Conservation (phyloP, 164 flowering plant genomes). For the Saururus chinensis region DNA sequence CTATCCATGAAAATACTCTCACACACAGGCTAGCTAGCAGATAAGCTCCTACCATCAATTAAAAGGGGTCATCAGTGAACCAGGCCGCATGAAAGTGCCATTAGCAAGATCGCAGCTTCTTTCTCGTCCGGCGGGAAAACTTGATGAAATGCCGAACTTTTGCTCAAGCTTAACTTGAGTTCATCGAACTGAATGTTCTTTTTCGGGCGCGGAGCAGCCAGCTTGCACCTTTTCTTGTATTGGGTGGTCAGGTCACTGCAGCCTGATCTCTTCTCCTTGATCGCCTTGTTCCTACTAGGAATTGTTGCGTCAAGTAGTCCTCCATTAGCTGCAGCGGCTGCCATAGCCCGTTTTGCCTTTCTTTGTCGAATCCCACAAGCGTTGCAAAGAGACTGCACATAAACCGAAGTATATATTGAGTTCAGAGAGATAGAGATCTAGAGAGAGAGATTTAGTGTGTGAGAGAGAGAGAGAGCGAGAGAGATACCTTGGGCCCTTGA, state of each 20-base stretch:
- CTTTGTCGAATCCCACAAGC: conserved; percentile 88
- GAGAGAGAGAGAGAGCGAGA: conserved; percentile 1
- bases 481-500: conserved; percentile 73
- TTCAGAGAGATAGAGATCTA: neutral
- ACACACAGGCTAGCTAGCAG: neutral
- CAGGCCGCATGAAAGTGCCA: conserved; percentile 83
- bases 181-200: conserved; percentile 55
- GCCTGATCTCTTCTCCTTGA: conserved; percentile 24
- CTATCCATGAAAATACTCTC: neutral
- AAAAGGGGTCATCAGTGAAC: conserved; percentile 54
- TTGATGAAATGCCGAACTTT: conserved; percentile 38
- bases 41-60: too few relatives aligned
- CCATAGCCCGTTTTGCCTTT: conserved; percentile 64
- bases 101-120: conserved; percentile 87
- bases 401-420: neutral
- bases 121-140: conserved; percentile 77
- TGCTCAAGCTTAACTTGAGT: conserved; percentile 35
- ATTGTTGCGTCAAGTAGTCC: conserved; percentile 7
- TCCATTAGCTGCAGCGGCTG: conserved; percentile 18
- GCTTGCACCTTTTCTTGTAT: conserved; percentile 47
- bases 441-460: conserved; percentile 2
- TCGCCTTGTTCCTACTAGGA: conserved; percentile 12
- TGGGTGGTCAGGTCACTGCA: conserved; percentile 12
- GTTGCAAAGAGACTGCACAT: conserved; percentile 69
- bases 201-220: conserved; percentile 5